These are phyloP conservation scores for Dendrobium chrysotoxum DNA, from an alignment of 106 monocot genomes.

Conservation along the genomic window DNA sequence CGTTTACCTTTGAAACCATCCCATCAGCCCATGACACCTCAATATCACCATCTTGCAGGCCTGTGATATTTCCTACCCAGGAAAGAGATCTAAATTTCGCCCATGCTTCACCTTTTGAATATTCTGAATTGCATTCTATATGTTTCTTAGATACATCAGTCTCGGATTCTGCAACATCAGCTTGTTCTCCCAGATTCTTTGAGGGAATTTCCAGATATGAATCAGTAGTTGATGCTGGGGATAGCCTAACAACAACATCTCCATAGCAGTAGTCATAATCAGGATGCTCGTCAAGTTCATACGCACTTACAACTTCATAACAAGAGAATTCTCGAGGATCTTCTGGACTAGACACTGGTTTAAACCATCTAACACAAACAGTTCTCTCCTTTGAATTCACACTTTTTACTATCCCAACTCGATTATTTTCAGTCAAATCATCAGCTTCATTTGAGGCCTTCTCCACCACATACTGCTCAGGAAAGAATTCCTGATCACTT, in stretches of 20 bases:
- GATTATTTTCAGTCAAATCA: constrained; percentile 45
- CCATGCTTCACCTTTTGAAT: constrained; percentile 13
- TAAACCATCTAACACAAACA: constrained; percentile 79
- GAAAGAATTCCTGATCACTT: constrained; percentile 90
- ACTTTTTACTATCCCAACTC: constrained; percentile 73
- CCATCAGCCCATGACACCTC: constrained; percentile 95
- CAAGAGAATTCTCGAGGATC: constrained; percentile 51
- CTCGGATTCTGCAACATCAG: constrained; percentile 6
- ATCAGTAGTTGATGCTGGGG: constrained; percentile 37
- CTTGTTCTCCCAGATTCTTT: constrained; percentile 6
- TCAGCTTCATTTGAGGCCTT: constrained; percentile 59
- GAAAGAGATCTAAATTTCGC: constrained; percentile 35
- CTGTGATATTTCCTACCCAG: constrained; percentile 94
- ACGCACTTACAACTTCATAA: constrained; percentile 86
- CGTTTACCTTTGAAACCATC: constrained; percentile 71
- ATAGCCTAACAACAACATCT: constrained; percentile 87
- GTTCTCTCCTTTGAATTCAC: constrained; percentile 79
- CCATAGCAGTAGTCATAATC: constrained; percentile 98
- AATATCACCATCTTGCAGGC: constrained; percentile 88
- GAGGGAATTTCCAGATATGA: constrained; percentile 7
- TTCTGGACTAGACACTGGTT: constrained; percentile 49
- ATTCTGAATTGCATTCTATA: constrained; percentile 7
- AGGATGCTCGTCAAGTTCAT: constrained; percentile 90
- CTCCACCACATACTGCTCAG: constrained; percentile 92
- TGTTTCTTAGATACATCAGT: constrained; percentile 9